These are phyloP conservation scores for Capsicum chinense DNA, from an alignment of 257 asterid genomes.

Conservation along the genomic window DNA sequence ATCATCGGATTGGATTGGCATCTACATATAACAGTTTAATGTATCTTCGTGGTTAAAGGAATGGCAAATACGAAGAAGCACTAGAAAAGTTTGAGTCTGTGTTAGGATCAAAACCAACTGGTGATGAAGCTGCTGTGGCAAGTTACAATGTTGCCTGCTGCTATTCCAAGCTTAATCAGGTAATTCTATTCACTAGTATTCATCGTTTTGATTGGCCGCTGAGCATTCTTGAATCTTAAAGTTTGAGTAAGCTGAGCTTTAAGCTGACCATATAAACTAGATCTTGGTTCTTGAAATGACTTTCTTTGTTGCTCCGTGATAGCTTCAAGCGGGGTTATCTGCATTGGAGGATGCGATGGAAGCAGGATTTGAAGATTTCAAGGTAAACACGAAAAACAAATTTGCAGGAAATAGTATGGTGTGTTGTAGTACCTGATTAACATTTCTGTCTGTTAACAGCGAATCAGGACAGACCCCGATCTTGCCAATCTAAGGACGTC, in stretches of 20 bases:
- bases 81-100: constrained; percentile 87
- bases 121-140: constrained; percentile 74
- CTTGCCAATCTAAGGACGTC: constrained; percentile 71
- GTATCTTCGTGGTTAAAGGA: constrained; percentile 45
- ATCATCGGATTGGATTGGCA: not conserved
- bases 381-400: constrained; percentile 41
- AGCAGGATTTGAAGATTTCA: constrained; percentile 72
- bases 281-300: not conserved
- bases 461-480: constrained; percentile 88
- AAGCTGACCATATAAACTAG: not conserved
- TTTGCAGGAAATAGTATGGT: not conserved
- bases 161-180: constrained; percentile 91
- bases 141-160: constrained; percentile 96
- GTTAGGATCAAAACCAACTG: constrained; percentile 82
- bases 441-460: constrained; percentile 45
- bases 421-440: not conserved
- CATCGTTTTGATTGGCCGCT: not conserved
- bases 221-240: not conserved
- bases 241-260: not conserved
- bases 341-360: constrained; percentile 72
- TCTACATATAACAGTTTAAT: not conserved
- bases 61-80: constrained; percentile 76
- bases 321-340: constrained; percentile 91
- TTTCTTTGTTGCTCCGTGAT: constrained; percentile 25
- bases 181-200: constrained; percentile 32